Evolutionary conservation across 805 yeast genomes (phyloP), one percentile per base, ranked within the genome.

Genomic region (Kazachstania bromeliacearum): DNA sequence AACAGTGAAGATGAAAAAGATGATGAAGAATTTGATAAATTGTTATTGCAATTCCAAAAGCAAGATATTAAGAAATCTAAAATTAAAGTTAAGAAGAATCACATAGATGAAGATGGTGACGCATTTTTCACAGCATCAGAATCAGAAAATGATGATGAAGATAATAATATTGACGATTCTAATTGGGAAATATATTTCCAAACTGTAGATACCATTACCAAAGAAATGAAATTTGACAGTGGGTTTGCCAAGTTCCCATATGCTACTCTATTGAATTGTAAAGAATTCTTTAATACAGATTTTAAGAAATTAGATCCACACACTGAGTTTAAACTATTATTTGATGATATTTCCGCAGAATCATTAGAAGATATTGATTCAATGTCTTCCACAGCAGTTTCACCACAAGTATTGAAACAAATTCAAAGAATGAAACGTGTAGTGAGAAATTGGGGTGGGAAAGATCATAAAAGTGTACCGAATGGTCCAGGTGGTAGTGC

Each of bases 371-470:
- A 82, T 55, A 87, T 85, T 0, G 81, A 80, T 46, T 70, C 82
- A 1, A 73, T 85, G n/a, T 71, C 87, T 0, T 75, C 88, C 0
- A 64, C 78, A 2, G 73, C 79, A 24, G 70, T 76, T 0, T 71
- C 82, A 0, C 89, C 88, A 0, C 87, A 79, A 42, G 71, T 75
- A 14, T 56, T 81, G 38, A 72, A 67, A 34, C 84, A 78, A 48
- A 72, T 79, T 45, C 79, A 75, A 47, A 68, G 57, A 28, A 36
- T 66, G 35, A 60, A 63, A 21, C 68, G 57, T 43, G 69, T 59
- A n/a, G 75, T 83, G 1, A 68, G 83, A 47, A 87, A 85, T 17
- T 85, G 95, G 95, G 81, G 85, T 31, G 94, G 94, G 0, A 71
- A 73, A 43, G 94, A 84, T 49, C 73, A 78, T 42, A 60, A 80